Conservation (phyloP, 1,284 basidiomycete species). For the Ceraceosorus bombacis region DNA sequence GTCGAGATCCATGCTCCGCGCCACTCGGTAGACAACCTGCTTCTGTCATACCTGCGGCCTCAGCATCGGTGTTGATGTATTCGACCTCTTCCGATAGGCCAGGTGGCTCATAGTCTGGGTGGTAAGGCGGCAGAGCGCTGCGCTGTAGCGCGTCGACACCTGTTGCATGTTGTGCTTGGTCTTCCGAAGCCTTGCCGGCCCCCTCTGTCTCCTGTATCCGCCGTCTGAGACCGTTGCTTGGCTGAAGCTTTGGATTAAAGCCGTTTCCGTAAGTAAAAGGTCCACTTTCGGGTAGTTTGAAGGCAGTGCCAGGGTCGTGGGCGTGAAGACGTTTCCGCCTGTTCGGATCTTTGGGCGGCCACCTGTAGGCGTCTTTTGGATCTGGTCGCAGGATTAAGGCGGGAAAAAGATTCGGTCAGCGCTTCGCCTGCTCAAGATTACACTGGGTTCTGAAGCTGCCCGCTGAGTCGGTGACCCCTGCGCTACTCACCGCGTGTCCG, state of each 20-base stretch:
- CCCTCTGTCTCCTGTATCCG: not conserved
- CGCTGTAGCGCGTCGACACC: no score
- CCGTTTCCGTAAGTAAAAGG: slow-evolving; percentile 75
- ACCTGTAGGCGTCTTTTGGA: slow-evolving; percentile 2
- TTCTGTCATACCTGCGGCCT: not conserved
- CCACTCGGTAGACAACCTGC: not conserved
- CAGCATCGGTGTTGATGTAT: not conserved
- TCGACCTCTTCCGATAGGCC: not conserved
- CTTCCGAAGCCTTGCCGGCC: no score
- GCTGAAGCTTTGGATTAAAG: slow-evolving; percentile 25
- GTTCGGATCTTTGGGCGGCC: slow-evolving; percentile 9
- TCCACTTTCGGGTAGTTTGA: slow-evolving; percentile 53
- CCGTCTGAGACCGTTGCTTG: slow-evolving; percentile 5
- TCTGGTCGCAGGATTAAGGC: no score
- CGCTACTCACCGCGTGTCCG: no score
- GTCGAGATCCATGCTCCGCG: not conserved
- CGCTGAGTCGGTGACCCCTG: no score
- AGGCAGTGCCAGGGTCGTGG: slow-evolving; percentile 21
- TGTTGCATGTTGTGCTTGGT: no score
- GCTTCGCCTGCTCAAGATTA: no score
- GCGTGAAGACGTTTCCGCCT: not conserved
- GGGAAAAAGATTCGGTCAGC: no score
- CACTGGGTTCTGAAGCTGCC: no score
- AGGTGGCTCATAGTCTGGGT: not conserved
- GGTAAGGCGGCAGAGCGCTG: no score